Evolutionary conservation across 345 rosid species (phyloP).

Genomic region (Moricandia arvensis): DNA sequence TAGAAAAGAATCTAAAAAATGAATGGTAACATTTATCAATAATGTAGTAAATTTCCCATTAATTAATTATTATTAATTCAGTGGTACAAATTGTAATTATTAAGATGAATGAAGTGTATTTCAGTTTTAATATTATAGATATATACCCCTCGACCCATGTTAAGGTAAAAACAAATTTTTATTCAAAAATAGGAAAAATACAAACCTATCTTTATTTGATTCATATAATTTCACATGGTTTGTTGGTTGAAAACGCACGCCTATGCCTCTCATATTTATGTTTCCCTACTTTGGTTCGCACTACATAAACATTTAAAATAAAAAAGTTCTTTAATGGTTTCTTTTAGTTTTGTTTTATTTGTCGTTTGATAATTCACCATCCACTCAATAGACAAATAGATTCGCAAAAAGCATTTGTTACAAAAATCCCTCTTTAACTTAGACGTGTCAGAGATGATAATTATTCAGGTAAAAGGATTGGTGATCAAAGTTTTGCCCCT

Average conservation of each 20-base stretch:
- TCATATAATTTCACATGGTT: background rate
- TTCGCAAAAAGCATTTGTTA: background rate
- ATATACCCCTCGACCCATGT: too few relatives aligned
- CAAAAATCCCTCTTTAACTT: background rate
- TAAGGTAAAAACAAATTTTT: too few relatives aligned
- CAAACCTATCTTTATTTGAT: background rate
- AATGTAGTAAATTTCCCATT: too few relatives aligned
- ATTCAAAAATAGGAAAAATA: too few relatives aligned
- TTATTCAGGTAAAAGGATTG: constrained; percentile 12
- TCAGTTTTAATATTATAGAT: too few relatives aligned
- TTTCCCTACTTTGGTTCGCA: background rate
- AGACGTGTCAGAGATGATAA: constrained; percentile 24
- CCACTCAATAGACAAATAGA: background rate
- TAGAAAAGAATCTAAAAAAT: too few relatives aligned
- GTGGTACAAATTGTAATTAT: too few relatives aligned
- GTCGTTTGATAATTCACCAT: background rate
- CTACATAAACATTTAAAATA: background rate
- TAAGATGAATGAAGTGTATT: too few relatives aligned
- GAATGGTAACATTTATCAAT: too few relatives aligned
- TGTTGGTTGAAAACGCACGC: background rate
- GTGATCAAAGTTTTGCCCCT: constrained; percentile 20
- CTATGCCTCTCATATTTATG: background rate
- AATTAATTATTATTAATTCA: too few relatives aligned
- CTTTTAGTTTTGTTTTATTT: background rate
- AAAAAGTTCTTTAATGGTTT: background rate